A percentile compares a stretch with the other conserved stretches of the same genome.
phyloP scores from a whole-genome alignment of 73 alveolate species.

The Paramecium sexaurelia region DNA sequence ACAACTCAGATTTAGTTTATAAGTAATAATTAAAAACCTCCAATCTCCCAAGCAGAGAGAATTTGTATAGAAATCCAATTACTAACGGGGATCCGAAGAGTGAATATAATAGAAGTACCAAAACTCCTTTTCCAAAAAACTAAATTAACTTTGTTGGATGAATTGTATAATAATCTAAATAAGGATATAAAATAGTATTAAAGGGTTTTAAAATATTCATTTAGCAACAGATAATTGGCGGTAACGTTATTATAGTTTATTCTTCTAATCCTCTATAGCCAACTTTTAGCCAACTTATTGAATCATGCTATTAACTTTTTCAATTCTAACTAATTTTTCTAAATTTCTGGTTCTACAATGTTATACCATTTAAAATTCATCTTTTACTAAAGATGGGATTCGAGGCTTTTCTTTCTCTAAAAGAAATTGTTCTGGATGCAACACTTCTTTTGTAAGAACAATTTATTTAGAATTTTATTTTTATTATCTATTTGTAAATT shows the following conservation, averaged over 20 bases:
- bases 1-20: neutral
- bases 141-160: neutral
- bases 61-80: neutral
- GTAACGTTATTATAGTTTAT: neutral
- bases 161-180: neutral
- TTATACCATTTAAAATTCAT: neutral
- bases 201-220: neutral
- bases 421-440: neutral
- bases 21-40: conserved; percentile 20
- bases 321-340: neutral
- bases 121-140: neutral
- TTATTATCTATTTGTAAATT: neutral
- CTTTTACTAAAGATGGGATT: neutral
- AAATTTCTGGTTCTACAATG: conserved; percentile 23
- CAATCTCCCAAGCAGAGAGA: neutral
- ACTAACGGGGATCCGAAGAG: neutral
- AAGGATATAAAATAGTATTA: neutral
- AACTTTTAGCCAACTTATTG: neutral
- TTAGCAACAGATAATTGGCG: neutral
- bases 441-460: neutral
- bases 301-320: neutral
- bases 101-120: conserved; percentile 13
- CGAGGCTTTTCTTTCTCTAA: neutral
- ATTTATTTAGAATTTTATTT: neutral
- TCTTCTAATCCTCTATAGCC: neutral